Conservation (phyloP, 2,329 filamentous ascomycete genomes). For the Neopestalotiopsis rosae region DNA sequence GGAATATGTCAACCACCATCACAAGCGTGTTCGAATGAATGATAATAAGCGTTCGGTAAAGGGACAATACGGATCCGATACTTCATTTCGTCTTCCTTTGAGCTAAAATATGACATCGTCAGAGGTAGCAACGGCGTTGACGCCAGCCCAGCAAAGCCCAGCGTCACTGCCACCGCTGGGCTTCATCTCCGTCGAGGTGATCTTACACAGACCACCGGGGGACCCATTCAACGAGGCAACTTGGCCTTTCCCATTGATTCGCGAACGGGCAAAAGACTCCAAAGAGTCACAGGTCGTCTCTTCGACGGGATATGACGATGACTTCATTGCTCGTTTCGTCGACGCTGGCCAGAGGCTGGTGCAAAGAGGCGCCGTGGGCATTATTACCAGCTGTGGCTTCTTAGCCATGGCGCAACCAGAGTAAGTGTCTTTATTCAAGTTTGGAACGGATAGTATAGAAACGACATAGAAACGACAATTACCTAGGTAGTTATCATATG, state of each 20-base stretch:
- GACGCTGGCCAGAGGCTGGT: slow-evolving; percentile 38
- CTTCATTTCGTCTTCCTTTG: too few relatives aligned
- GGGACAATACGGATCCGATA: too few relatives aligned
- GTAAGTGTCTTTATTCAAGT: slow-evolving; percentile 24
- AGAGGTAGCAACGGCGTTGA: not conserved
- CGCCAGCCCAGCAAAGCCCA: not conserved
- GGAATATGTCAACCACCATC: not conserved
- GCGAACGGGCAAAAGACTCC: slow-evolving; percentile 37
- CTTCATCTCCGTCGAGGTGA: slow-evolving; percentile 41
- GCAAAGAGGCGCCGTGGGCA: slow-evolving; percentile 39
- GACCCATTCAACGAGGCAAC: slow-evolving; percentile 41
- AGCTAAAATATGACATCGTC: not conserved
- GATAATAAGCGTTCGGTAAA: too few relatives aligned
- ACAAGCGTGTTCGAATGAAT: not conserved
- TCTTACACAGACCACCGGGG: slow-evolving; percentile 40
- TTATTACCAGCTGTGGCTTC: slow-evolving; percentile 46
- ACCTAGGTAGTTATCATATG: too few relatives aligned
- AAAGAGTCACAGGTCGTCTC: slow-evolving; percentile 36
- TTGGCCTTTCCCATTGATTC: slow-evolving; percentile 44
- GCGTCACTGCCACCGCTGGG: slow-evolving; percentile 29
- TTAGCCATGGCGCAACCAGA: slow-evolving; percentile 40
- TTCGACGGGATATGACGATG: slow-evolving; percentile 34
- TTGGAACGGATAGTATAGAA: too few relatives aligned
- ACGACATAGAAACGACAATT: too few relatives aligned
- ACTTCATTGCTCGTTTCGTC: slow-evolving; percentile 41